A percentile compares a stretch with the other conserved stretches of the same genome.
Evolutionary conservation across 1,284 basidiomycete species (phyloP).

Genomic region (Gastroboletus turbinatus): DNA sequence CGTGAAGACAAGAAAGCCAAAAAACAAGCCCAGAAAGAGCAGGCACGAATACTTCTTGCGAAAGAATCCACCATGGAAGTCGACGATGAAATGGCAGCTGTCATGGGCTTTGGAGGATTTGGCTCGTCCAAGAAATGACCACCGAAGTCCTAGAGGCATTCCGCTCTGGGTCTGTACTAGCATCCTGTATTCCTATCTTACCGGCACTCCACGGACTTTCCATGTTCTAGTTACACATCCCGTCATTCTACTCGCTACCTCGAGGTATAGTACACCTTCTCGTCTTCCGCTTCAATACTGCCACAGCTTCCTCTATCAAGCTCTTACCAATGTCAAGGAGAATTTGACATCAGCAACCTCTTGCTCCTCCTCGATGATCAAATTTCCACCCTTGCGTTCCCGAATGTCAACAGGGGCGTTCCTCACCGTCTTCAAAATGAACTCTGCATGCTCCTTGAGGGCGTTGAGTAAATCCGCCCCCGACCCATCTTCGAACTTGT

Average conservation of each 20-base stretch:
- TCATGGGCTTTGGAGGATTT: conserved; percentile 96
- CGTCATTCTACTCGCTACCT: conserved; percentile 1
- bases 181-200: conserved; percentile 35
- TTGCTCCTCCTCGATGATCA: conserved; percentile 80
- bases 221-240: neutral
- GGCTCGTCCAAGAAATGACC: conserved; percentile 75
- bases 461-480: conserved; percentile 72
- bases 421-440: conserved; percentile 78
- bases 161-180: conserved; percentile 14
- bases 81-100: conserved; percentile 69
- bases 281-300: neutral
- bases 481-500: conserved; percentile 73
- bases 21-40: conserved; percentile 72
- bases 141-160: neutral
- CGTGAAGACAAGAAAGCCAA: conserved; percentile 70
- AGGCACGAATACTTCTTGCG: conserved; percentile 60
- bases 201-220: conserved; percentile 2
- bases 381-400: conserved; percentile 46
- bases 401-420: conserved; percentile 65
- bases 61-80: conserved; percentile 52
- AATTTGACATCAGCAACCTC: conserved; percentile 87
- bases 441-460: conserved; percentile 67
- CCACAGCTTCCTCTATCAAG: conserved; percentile 13
- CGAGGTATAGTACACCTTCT: conserved; percentile 24
- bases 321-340: conserved; percentile 57